Evolutionary conservation across 2,329 filamentous ascomycete species (phyloP), one percentile per base, ranked within the genome.

Genomic region (Colletotrichum simmondsii): DNA sequence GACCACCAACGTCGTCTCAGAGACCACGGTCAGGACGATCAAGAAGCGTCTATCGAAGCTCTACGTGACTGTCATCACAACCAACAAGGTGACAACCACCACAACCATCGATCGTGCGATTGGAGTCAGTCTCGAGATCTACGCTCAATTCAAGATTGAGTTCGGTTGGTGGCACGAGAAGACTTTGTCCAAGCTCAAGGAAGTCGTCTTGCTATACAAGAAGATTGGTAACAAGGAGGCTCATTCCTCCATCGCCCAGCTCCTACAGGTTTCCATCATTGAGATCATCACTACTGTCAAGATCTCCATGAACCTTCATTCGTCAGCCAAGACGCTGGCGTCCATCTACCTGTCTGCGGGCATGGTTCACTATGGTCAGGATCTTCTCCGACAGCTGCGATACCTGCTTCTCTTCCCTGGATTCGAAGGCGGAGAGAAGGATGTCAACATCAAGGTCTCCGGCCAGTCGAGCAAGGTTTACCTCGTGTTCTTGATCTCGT

Each of bases 1-100:
- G 11, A 78, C 61, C 65, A 81, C 78, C 68, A 85, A 74, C 73
- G 83, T 83, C 57, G 79, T 81, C 1, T 80, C 78, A 0, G 75
- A 72, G 77, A 82, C 81, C 0, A 82, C 83, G 2, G 76, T 86
- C 14, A 81, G 82, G 24, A 86, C 82, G 0, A 83, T 88, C 75
- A 88, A 87, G 78, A 87, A 84, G 74, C 84, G 86, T 10, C 80
- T 89, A 28, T 86, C 87, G 2, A 85, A 83, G 76, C 76, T 89
- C 22, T 88, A 88, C 65, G 76, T 72, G 14, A 69, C 58, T 11
- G 77, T 84, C 52, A 79, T 84, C 58, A 83, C 83, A 11, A 82
- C 81, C 6, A 81, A 82, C 12, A 80, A 80, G 46, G 79, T 80
- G 0, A 78, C 80, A 0, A 80, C 79, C 2, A 82, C 81, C 49